Evolutionary conservation across 1,284 basidiomycete genomes (phyloP), one percentile per base, ranked within the genome.

Genomic region (Xerocomus nothofagi): DNA sequence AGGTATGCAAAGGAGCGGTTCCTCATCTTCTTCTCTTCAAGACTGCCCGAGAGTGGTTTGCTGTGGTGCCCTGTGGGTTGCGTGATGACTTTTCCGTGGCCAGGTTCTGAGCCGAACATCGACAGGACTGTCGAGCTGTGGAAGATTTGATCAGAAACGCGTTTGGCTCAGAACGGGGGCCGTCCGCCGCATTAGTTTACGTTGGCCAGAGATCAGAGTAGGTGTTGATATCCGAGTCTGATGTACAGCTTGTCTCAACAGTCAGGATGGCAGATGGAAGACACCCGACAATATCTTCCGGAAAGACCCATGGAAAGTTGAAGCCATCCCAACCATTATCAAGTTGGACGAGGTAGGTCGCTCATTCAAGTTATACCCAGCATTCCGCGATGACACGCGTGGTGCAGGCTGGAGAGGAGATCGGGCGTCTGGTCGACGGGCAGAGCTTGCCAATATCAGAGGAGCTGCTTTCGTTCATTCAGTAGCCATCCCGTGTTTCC

Each of bases 271-370:
- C 51, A 91, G 88, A 61, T 91, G 89, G 88, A 88, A 80, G 65
- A 65, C 73, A 2, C 69, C 76, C 7, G 70, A 76, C 18, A 89
- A 90, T 59, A 60, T 74, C 4, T 88, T 82, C 60, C 81, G 89
- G 50, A 73, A 73, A 39, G 76, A 76, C 15, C 82, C 81, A 24
- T 92, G 86, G 83, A 77, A 80, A 9, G 67, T 93, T 43, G 65
- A 68, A 26, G 72, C 71, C 27, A 74, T 93, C 20, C 91, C 91
- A 14, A 92, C 91, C 10, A 82, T 93, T 52, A 71, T 93, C 49
- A 79, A 79, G 57, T 50, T 84, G n/a, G 68, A 76, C 60, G 73
- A 86, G 57, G 91, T 90, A 62, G 60, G 87, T 76, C 18, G 14
- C 14, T 31, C 24, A 10, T 46, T n/a, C n/a, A n/a, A n/a, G n/a